Conservation (phyloP, 495 filamentous ascomycete genomes). For the Gamarada debralockiae region DNA sequence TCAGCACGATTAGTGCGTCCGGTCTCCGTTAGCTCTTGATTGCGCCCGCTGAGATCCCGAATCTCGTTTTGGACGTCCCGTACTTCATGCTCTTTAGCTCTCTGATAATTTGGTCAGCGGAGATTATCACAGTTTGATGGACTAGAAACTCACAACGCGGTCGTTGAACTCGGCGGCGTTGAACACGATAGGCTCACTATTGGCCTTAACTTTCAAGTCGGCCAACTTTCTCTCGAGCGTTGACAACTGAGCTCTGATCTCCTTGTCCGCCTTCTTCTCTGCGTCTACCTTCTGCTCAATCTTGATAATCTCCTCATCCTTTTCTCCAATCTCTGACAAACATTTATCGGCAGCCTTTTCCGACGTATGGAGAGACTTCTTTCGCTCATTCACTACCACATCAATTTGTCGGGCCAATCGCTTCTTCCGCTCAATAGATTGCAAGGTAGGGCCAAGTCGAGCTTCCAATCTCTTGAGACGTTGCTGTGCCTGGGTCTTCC, state of each 20-base stretch:
- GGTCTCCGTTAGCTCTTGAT: conserved; percentile 9
- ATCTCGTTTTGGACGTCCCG: conserved; percentile 32
- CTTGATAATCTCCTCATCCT: conserved; percentile 52
- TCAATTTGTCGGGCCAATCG: conserved; percentile 46
- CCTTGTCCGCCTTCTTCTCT: conserved; percentile 48
- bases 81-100: conserved; percentile 43
- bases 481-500: conserved; percentile 43
- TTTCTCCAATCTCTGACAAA: conserved; percentile 41
- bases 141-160: conserved; percentile 42
- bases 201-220: conserved; percentile 37
- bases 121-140: neutral
- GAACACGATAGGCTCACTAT: conserved; percentile 43
- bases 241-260: conserved; percentile 48
- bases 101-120: conserved; percentile 27
- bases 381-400: conserved; percentile 16
- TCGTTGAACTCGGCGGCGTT: conserved; percentile 47
- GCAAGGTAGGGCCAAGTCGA: conserved; percentile 63
- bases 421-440: conserved; percentile 62
- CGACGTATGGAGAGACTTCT: conserved; percentile 41
- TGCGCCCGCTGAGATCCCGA: conserved; percentile 2
- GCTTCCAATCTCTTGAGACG: conserved; percentile 54
- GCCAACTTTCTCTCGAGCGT: conserved; percentile 38
- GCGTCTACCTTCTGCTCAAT: conserved; percentile 50
- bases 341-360: conserved; percentile 50
- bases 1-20: conserved; percentile 3